Base-by-base conservation (phyloP, 768 basidiomycete genomes). In the Tulasnella sp. region DNA sequence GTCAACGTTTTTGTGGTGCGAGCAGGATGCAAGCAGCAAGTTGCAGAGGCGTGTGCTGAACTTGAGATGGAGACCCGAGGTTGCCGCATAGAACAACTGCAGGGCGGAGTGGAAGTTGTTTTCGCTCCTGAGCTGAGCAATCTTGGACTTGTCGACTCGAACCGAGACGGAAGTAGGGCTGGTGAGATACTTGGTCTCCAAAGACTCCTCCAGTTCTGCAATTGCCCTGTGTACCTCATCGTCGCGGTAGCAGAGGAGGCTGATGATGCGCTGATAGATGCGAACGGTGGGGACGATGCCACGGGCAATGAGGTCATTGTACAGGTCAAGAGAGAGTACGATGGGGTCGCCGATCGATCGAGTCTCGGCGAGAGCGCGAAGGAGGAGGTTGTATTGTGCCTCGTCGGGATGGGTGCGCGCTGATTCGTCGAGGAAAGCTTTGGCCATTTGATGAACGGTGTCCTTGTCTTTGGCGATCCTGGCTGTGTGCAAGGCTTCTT, bases 91-190 rank as follows among this genome's bases (percentile, higher is more conserved):
- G 83, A 96, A 96, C 20, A 96, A 84, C 20, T 89, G 87, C 85
- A 95, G 85, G 0, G 94, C 94, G 0, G 90, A 88, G 0, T 85
- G 82, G 79, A 95, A 91, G 80, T 92, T 94, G 81, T 89, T 88
- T 82, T 96, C 95, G 39, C 86, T 81, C 29, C 85, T 32, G 32
- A 76, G 57, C 71, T 72, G 71, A 23, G 18, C 37, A 15, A 72
- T 40, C 37, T 86, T 86, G 32, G 82, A 82, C 55, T 86, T 80
- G 74, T 88, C 87, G 80, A 77, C 3, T 81, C 42, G 32, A 69
- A 73, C 16, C 74, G 73, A 29, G 82, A 81, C 20, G 84, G 81
- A 0, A 80, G 77, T 9, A 82, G 80, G n/a, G 18, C n/a, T 37
- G 20, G 44, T 44, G 40, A 44, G 70, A 81, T 6, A 82, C 79